phyloP scores from a whole-genome alignment of 2,329 filamentous ascomycete species.

The Paraconiothyrium sp. region DNA sequence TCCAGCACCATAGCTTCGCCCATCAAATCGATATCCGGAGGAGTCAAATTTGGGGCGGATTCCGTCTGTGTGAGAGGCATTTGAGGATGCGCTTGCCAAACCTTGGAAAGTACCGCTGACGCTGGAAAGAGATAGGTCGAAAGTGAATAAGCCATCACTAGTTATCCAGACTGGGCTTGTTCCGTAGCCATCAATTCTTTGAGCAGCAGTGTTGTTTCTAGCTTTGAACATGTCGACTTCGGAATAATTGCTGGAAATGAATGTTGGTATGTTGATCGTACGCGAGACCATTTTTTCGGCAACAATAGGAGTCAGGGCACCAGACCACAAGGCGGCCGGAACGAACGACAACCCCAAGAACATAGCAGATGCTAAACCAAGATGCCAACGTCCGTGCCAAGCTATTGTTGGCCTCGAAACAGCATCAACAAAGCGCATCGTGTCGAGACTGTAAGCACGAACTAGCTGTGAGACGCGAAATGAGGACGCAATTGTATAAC shows the following conservation, averaged over 20 bases:
- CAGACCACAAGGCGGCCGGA: constrained; percentile 18
- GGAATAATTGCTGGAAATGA: constrained; percentile 8
- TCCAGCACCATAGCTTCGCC: constrained; percentile 17
- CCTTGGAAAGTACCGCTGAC: constrained; percentile 12
- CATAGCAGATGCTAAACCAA: background rate
- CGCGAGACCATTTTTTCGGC: constrained; percentile 10
- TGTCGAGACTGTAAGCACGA: constrained; percentile 10
- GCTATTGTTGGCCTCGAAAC: constrained; percentile 10
- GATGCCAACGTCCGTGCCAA: constrained; percentile 12
- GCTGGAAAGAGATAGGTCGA: constrained; percentile 12
- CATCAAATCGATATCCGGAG: constrained; percentile 13
- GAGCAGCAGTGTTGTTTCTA: background rate
- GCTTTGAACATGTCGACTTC: constrained; percentile 4
- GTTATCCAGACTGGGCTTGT: constrained; percentile 10
- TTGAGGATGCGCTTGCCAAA: constrained; percentile 10
- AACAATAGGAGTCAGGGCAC: constrained; percentile 16
- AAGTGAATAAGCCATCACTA: constrained; percentile 13
- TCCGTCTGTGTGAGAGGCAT: constrained; percentile 1
- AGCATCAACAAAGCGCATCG: constrained; percentile 14
- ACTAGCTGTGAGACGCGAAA: constrained; percentile 10
- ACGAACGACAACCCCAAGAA: constrained; percentile 16
- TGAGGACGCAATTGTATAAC: constrained; percentile 12
- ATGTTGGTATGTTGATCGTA: constrained; percentile 13
- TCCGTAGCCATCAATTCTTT: background rate
- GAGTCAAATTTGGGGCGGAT: constrained; percentile 9